Percentiles rank a stretch among this genome's conserved stretches.
Evolutionary conservation across 225 moss, liverwort and hornwort species (phyloP).

Genomic region (Pleurozium schreberi): DNA sequence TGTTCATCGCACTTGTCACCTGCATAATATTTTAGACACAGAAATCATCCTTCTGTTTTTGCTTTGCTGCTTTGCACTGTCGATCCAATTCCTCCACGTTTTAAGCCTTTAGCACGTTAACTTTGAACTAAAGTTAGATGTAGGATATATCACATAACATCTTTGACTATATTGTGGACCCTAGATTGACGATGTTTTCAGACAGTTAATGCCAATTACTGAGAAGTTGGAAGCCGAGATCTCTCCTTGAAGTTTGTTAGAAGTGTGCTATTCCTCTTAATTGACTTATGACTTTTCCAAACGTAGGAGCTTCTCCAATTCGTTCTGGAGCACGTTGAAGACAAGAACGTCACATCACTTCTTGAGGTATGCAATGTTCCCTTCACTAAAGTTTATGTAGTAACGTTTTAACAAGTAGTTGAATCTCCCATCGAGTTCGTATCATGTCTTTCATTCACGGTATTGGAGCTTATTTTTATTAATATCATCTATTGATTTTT

Average conservation of each 20-base stretch:
- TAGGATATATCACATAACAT: neutral
- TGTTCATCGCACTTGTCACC: neutral
- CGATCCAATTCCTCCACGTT: neutral
- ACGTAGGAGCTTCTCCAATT: conserved; percentile 33
- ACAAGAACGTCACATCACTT: conserved; percentile 47
- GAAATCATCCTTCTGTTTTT: neutral
- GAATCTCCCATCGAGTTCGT: neutral
- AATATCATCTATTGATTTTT: neutral
- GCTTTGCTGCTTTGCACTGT: neutral
- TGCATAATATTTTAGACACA: neutral
- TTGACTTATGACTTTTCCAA: neutral
- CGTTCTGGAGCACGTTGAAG: conserved; percentile 72
- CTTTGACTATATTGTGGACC: neutral
- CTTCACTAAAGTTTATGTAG: neutral
- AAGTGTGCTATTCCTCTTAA: neutral
- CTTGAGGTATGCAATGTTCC: conserved; percentile 44
- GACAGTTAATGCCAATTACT: neutral
- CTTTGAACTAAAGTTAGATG: neutral
- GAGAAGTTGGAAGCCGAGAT: neutral
- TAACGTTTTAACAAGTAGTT: neutral
- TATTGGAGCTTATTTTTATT: neutral
- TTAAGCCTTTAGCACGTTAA: neutral
- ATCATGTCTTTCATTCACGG: neutral
- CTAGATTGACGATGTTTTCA: neutral
- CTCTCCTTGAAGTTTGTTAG: neutral